A percentile compares a stretch with the other conserved stretches of the same genome.
These are phyloP conservation scores for Moesziomyces globuligerus DNA, from an alignment of 1,284 basidiomycete species.

Conservation along the genomic window DNA sequence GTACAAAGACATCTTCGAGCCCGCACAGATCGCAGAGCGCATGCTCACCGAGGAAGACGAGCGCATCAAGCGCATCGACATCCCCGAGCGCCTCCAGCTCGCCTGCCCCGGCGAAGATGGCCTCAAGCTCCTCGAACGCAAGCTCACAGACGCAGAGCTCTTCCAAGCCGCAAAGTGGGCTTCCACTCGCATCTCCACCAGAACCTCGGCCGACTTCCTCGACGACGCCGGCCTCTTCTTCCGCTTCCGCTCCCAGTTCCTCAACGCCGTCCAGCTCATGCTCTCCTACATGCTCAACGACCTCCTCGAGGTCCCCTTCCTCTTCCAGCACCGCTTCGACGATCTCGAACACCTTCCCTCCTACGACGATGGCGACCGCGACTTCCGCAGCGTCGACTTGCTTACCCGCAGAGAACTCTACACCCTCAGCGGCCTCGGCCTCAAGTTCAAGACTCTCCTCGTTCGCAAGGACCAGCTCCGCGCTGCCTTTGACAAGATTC, in stretches of 20 bases:
- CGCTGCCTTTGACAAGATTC: constrained; percentile 52
- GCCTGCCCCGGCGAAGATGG: constrained; percentile 73
- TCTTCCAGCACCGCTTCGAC: constrained; percentile 93
- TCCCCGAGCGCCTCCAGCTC: constrained; percentile 96
- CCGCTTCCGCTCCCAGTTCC: constrained; percentile 76
- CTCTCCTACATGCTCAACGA: constrained; percentile 87
- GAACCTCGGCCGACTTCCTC: constrained; percentile 73
- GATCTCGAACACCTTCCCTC: constrained; percentile 81
- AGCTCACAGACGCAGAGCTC: constrained; percentile 76
- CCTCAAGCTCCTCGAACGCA: constrained; percentile 74
- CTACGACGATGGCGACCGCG: constrained; percentile 32
- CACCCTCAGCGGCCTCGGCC: constrained; percentile 77
- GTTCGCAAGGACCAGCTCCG: constrained; percentile 60
- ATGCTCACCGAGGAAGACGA: constrained; percentile 95
- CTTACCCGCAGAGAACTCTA: constrained; percentile 60
- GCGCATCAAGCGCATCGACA: constrained; percentile 83
- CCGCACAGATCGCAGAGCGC: constrained; percentile 90
- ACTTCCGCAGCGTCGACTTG: constrained; percentile 48
- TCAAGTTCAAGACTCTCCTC: constrained; percentile 64
- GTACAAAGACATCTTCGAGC: constrained; percentile 96
- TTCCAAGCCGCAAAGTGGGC: constrained; percentile 89
- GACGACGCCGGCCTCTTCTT: constrained; percentile 73
- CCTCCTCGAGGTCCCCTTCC: constrained; percentile 89
- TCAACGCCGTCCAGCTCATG: constrained; percentile 81
- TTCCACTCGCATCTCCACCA: constrained; percentile 80